Evolutionary conservation across 805 yeast species (phyloP).

Genomic region (Monosporozyma aquatica): DNA sequence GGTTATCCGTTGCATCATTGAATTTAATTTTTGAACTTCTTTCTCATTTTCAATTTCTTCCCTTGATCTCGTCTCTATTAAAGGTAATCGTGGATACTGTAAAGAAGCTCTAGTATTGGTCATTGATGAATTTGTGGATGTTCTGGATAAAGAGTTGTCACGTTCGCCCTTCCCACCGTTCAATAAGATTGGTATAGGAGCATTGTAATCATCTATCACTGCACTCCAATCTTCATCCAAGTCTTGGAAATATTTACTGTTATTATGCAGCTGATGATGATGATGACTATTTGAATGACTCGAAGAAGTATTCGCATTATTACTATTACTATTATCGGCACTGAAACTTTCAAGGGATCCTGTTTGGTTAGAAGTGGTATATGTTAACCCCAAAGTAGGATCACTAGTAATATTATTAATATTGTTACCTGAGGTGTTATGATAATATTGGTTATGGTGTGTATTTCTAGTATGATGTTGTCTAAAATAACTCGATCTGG

Average conservation of each 20-base stretch:
- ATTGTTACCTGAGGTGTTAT: slow-evolving; percentile 5
- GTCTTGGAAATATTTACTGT: slow-evolving; percentile 45
- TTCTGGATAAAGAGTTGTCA: slow-evolving; percentile 10
- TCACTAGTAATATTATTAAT: slow-evolving; percentile 3
- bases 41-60: slow-evolving; percentile 25
- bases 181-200: slow-evolving; percentile 26
- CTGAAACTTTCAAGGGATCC: neutral
- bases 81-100: slow-evolving; percentile 26
- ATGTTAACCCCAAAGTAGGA: neutral
- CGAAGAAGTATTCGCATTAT: slow-evolving; percentile 1
- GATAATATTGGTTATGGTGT: slow-evolving; percentile 12
- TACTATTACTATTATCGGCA: slow-evolving; percentile 3
- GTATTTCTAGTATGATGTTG: slow-evolving; percentile 8
- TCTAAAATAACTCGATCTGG: slow-evolving; percentile 11
- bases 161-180: slow-evolving; percentile 22
- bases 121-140: slow-evolving; percentile 17
- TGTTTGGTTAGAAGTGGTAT: neutral
- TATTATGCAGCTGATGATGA: slow-evolving; percentile 20
- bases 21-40: slow-evolving; percentile 40
- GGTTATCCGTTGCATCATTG: slow-evolving; percentile 50
- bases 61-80: slow-evolving; percentile 14
- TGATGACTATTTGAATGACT: slow-evolving; percentile 15
- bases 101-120: slow-evolving; percentile 10
- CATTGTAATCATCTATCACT: slow-evolving; percentile 40
- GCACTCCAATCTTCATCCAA: slow-evolving; percentile 93